Base-by-base conservation (phyloP, 1,139 yeast genomes). In the Protomyces gravidus region DNA sequence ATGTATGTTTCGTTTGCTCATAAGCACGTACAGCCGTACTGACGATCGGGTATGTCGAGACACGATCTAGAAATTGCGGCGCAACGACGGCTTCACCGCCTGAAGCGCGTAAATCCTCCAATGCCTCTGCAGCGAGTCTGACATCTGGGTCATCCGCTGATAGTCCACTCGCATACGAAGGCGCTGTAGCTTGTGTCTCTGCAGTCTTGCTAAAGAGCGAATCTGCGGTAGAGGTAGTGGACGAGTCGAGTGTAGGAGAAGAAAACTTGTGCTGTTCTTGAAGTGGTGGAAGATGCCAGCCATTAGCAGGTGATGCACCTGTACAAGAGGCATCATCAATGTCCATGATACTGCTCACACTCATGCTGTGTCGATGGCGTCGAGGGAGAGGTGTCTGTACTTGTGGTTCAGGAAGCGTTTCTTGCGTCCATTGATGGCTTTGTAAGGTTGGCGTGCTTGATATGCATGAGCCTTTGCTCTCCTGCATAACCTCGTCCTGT, bases 21-120 rank as follows among this genome's bases (percentile, higher is more conserved):
- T 83, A 83, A 59, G 80, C 83, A 62, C 76, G 77, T 40, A 81
- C 82, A 1, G 86, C 86, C 63, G 81, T 76, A 50, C 80, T 75
- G 17, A 81, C 83, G 19, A 80, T 67, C 1, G 83, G 82, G 66
- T 78, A 80, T 65, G 76, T 74, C 55, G 74, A 74, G 42, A 80
- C 80, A 55, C 76, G 75, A 21, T 73, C 71, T 45, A n/a, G 36
- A 21, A 48, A 55, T 0, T 47, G 52, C 4, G 53, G 53, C n/a
- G 51, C 40, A 17, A 45, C 27, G 15, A 50, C 48, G 15, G 28
- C n/a, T 36, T 26, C 33, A 17, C 36, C 58, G n/a, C 58, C 58
- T 15, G 58, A 53, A 3, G 51, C 45, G 26, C 48, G 65, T 42
- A 64, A 39, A 19, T 61, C 63, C 28, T 60, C 66, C 33, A 64